These are phyloP conservation scores for Xylaria flabelliformis DNA, from an alignment of 495 filamentous ascomycete species.

Conservation along the genomic window DNA sequence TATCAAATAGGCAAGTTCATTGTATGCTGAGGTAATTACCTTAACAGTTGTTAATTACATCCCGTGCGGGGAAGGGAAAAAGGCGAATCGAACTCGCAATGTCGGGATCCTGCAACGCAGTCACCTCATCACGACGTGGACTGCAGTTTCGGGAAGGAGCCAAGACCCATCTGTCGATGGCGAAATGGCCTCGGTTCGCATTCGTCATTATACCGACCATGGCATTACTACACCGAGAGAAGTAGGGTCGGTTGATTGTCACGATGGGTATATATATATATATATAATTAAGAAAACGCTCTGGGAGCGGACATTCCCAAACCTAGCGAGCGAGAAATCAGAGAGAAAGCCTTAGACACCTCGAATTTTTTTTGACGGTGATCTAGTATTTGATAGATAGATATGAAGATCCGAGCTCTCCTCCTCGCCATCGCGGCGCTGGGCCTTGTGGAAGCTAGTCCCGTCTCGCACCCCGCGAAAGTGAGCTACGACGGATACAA, in stretches of 20 bases:
- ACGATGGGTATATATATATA: not conserved
- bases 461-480: slow-evolving; percentile 17
- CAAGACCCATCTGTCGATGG: slow-evolving; percentile 14
- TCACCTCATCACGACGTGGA: slow-evolving; percentile 21
- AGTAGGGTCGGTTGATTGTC: not conserved
- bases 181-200: slow-evolving; percentile 22
- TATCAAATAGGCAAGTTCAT: not conserved
- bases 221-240: not conserved
- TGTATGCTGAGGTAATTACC: not conserved
- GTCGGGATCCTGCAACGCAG: slow-evolving; percentile 21
- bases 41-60: too few species aligned
- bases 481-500: slow-evolving; percentile 49
- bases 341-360: not conserved
- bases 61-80: slow-evolving; percentile 1
- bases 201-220: slow-evolving; percentile 1
- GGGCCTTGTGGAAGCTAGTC: not conserved
- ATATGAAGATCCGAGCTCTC: slow-evolving; percentile 16
- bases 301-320: not conserved
- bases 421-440: slow-evolving; percentile 20
- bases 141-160: slow-evolving; percentile 29
- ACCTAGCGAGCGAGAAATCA: not conserved
- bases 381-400: too few species aligned
- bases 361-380: not conserved
- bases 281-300: not conserved
- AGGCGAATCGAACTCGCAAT: not conserved